phyloP scores from a whole-genome alignment of 2,329 filamentous ascomycete species.

The Chrysoporthe austroafricana region DNA sequence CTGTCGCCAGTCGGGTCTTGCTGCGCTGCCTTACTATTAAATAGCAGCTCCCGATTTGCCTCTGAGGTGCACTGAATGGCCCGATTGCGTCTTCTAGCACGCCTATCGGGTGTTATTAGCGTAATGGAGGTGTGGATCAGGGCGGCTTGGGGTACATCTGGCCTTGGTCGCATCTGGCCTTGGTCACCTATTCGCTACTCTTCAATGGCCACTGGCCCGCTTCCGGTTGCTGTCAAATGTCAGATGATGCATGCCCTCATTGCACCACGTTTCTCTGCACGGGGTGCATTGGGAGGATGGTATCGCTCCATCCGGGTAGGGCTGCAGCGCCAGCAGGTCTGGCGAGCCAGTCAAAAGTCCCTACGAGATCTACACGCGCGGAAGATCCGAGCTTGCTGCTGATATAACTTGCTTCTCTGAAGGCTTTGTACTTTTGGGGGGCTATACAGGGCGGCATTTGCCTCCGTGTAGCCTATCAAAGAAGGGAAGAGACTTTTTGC shows the following conservation, averaged over 20 bases:
- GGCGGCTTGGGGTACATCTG: background rate
- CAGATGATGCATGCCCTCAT: background rate
- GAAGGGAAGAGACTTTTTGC: too few relatives aligned
- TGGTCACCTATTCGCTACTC: background rate
- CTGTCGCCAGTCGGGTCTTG: background rate
- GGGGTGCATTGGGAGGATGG: slow-evolving; percentile 16
- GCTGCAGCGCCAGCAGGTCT: slow-evolving; percentile 21
- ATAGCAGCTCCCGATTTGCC: background rate
- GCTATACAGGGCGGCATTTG: too few relatives aligned
- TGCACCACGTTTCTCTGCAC: background rate
- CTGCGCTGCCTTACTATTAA: background rate
- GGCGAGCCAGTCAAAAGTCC: background rate
- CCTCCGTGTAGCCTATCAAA: too few relatives aligned
- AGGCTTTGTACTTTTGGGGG: too few relatives aligned
- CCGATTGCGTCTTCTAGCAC: background rate
- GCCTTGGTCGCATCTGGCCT: too few relatives aligned
- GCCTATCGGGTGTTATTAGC: background rate
- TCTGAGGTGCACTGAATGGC: background rate
- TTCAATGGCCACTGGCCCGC: background rate
- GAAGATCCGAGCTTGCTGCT: too few relatives aligned
- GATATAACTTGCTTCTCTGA: too few relatives aligned
- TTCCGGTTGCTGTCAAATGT: background rate
- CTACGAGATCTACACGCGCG: too few relatives aligned
- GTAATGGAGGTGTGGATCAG: slow-evolving; percentile 4
- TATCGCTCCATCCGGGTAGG: slow-evolving; percentile 24